phyloP scores from a whole-genome alignment of 805 yeast species.

The Hermanozyma aechmeae region DNA sequence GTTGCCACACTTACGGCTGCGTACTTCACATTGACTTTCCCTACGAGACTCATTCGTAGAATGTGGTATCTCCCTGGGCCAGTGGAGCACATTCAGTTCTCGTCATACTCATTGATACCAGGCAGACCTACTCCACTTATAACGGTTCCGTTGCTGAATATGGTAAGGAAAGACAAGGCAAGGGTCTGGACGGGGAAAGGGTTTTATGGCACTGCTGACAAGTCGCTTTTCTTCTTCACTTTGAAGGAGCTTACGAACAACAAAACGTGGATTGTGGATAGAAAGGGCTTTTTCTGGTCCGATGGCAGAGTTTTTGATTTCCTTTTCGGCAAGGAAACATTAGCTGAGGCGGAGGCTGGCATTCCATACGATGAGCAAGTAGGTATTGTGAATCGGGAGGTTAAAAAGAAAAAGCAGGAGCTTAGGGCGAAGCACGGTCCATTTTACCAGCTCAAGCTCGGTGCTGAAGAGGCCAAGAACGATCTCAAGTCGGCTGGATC shows the following conservation, averaged over 20 bases:
- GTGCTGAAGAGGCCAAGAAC: constrained; percentile 20
- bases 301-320: constrained; percentile 81
- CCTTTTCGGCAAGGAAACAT: constrained; percentile 68
- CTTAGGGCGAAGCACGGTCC: constrained; percentile 47
- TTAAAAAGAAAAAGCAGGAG: constrained; percentile 39
- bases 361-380: constrained; percentile 51
- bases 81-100: constrained; percentile 48
- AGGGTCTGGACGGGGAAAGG: constrained; percentile 85
- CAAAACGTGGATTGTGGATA: constrained; percentile 69
- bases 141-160: constrained; percentile 49
- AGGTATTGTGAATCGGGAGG: constrained; percentile 38
- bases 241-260: constrained; percentile 43
- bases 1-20: constrained; percentile 19
- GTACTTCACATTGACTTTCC: constrained; percentile 32
- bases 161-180: constrained; percentile 50
- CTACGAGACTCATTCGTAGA: constrained; percentile 63
- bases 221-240: constrained; percentile 63
- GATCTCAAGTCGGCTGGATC: constrained; percentile 17
- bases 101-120: constrained; percentile 70
- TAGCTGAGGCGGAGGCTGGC: constrained; percentile 71
- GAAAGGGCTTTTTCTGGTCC: constrained; percentile 89
- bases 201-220: constrained; percentile 74
- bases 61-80: constrained; percentile 68
- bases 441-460: constrained; percentile 48
- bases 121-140: constrained; percentile 68